Percentiles rank a stretch among this genome's conserved stretches.
Conservation (phyloP, 2,329 filamentous ascomycete species). For the Aspergillus ruber region DNA sequence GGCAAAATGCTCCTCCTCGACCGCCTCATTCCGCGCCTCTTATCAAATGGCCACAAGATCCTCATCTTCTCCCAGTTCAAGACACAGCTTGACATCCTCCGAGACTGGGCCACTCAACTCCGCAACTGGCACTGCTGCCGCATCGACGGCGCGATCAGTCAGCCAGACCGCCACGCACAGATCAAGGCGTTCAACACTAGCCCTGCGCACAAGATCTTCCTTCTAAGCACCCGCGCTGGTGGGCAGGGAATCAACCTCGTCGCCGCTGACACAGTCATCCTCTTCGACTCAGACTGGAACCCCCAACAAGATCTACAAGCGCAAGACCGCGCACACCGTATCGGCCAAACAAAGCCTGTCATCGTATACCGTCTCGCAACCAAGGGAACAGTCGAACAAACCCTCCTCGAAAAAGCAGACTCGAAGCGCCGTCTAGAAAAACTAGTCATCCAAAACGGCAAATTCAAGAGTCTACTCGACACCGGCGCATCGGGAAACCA, state of each 20-base stretch:
- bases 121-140: constrained; percentile 76
- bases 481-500: constrained; percentile 43
- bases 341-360: constrained; percentile 86
- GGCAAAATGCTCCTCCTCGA: constrained; percentile 96
- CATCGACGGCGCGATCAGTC: constrained; percentile 81
- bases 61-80: constrained; percentile 97
- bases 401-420: constrained; percentile 77
- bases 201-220: constrained; percentile 64
- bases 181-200: constrained; percentile 68
- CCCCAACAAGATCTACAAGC: constrained; percentile 95
- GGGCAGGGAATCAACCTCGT: constrained; percentile 94
- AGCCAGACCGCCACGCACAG: constrained; percentile 62
- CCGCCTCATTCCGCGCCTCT: constrained; percentile 69
- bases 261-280: constrained; percentile 82
- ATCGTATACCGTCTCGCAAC: constrained; percentile 92
- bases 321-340: constrained; percentile 89
- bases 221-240: constrained; percentile 84
- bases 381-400: constrained; percentile 85
- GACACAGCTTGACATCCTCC: constrained; percentile 82
- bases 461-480: constrained; percentile 63
- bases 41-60: constrained; percentile 74
- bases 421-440: constrained; percentile 90
- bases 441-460: constrained; percentile 89
- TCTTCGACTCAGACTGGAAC: constrained; percentile 91
- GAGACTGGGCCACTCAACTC: constrained; percentile 75